Conservation (phyloP, 768 basidiomycete genomes). For the Strobilomyces dryophilus region DNA sequence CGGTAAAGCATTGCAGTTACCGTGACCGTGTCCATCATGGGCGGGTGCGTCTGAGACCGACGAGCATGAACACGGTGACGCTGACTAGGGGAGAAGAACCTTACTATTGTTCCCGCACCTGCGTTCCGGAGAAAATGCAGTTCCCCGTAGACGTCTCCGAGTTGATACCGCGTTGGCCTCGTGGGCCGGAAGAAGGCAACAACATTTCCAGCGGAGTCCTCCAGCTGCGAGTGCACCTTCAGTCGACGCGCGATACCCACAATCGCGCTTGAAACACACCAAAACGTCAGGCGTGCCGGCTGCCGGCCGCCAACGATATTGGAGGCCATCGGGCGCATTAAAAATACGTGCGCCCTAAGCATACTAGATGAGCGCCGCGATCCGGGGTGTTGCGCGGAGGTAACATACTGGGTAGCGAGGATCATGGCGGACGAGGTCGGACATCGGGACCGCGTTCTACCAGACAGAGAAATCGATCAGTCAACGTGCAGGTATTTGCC, state of each 20-base stretch:
- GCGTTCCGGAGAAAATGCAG: conserved; percentile 77
- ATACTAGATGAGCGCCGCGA: conserved; percentile 10
- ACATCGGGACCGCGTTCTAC: conserved; percentile 76
- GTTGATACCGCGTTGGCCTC: conserved; percentile 73
- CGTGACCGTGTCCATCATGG: conserved; percentile 86
- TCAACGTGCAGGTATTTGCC: conserved; percentile 10
- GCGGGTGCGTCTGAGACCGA: conserved; percentile 67
- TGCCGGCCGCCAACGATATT: conserved; percentile 79
- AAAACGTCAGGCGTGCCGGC: conserved; percentile 53
- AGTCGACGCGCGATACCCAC: conserved; percentile 1
- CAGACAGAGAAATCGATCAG: conserved; percentile 27
- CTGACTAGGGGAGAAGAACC: conserved; percentile 15
- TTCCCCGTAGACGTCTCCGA: conserved; percentile 85
- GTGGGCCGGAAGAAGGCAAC: conserved; percentile 81
- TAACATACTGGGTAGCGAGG: conserved; percentile 53
- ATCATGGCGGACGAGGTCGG: conserved; percentile 74
- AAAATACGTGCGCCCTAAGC: conserved; percentile 62
- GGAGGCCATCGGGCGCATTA: conserved; percentile 77
- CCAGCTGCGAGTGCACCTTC: conserved; percentile 46
- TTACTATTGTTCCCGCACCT: conserved; percentile 79
- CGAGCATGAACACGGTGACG: conserved; percentile 22
- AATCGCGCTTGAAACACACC: conserved; percentile 37
- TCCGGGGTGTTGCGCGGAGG: conserved; percentile 9
- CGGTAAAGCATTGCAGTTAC: conserved; percentile 85
- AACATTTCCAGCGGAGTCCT: conserved; percentile 62